These are phyloP conservation scores for Gentiana macrophylla DNA, from an alignment of 257 asterid genomes.

Conservation along the genomic window DNA sequence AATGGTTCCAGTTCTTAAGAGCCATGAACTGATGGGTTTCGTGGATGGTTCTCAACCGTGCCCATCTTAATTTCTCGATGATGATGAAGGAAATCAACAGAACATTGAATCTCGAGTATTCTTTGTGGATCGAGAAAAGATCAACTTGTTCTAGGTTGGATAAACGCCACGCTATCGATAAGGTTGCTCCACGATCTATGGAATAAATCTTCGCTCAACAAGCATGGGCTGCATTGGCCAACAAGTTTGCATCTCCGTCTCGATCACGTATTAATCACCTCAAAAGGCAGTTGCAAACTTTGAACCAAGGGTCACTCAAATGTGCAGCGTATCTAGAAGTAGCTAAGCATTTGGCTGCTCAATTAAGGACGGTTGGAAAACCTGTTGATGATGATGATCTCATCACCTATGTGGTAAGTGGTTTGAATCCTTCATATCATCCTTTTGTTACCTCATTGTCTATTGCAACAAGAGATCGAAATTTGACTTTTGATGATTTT, in stretches of 20 bases:
- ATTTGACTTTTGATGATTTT: not conserved
- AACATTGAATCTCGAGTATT: constrained; percentile 1
- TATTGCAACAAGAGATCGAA: not conserved
- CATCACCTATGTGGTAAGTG: constrained; percentile 4
- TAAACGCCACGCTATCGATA: not conserved
- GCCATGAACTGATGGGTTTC: not conserved
- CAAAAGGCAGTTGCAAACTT: not conserved
- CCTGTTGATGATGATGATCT: constrained; percentile 6
- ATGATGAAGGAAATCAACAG: too few relatives aligned
- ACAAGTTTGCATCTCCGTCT: constrained; percentile 1
- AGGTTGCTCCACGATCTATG: not conserved
- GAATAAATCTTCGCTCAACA: not conserved
- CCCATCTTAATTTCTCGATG: not conserved
- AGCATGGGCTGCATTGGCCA: not conserved
- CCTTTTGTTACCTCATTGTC: not conserved
- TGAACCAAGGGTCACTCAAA: not conserved
- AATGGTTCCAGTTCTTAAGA: too few relatives aligned
- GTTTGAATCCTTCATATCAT: not conserved
- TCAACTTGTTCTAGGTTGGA: not conserved
- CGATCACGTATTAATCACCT: not conserved
- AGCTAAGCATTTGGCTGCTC: not conserved
- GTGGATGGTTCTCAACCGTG: constrained; percentile 3
- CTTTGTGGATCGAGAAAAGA: not conserved
- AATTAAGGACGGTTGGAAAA: constrained; percentile 1
- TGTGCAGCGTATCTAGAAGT: not conserved